Evolutionary conservation across 2,329 filamentous ascomycete species (phyloP).

Genomic region (Fusarium sp.): DNA sequence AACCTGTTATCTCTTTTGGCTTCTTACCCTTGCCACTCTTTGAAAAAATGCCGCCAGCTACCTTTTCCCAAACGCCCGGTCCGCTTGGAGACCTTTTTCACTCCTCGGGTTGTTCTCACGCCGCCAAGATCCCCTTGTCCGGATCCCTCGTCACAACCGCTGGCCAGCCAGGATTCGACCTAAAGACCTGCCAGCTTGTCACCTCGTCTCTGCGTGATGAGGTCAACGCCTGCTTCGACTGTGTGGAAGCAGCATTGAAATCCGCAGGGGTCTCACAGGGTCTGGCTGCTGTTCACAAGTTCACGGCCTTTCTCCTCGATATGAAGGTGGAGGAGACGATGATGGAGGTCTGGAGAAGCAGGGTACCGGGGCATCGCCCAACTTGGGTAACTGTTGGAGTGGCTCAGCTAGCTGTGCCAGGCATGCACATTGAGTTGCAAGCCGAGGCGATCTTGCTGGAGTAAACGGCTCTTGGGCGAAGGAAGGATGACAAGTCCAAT

Average conservation of each 20-base stretch:
- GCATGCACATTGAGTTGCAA: background rate
- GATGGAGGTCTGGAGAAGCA: background rate
- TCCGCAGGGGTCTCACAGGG: background rate
- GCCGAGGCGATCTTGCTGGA: background rate
- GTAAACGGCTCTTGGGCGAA: background rate
- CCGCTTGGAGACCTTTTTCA: background rate
- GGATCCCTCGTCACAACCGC: background rate
- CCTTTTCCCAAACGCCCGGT: background rate
- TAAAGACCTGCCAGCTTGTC: background rate
- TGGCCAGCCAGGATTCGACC: background rate
- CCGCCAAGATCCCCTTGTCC: background rate
- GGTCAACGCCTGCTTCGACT: background rate
- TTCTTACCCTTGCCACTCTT: background rate
- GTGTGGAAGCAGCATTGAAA: background rate
- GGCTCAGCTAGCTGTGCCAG: background rate
- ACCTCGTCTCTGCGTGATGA: background rate
- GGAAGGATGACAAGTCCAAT: background rate
- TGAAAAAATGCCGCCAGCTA: background rate
- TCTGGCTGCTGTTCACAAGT: background rate
- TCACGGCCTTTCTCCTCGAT: background rate
- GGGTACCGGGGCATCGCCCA: background rate
- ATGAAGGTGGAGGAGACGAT: background rate
- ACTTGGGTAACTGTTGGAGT: background rate
- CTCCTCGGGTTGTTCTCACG: background rate
- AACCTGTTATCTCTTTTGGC: background rate